Conservation (phyloP, 2,329 filamentous ascomycete genomes). For the Chalara sp. region DNA sequence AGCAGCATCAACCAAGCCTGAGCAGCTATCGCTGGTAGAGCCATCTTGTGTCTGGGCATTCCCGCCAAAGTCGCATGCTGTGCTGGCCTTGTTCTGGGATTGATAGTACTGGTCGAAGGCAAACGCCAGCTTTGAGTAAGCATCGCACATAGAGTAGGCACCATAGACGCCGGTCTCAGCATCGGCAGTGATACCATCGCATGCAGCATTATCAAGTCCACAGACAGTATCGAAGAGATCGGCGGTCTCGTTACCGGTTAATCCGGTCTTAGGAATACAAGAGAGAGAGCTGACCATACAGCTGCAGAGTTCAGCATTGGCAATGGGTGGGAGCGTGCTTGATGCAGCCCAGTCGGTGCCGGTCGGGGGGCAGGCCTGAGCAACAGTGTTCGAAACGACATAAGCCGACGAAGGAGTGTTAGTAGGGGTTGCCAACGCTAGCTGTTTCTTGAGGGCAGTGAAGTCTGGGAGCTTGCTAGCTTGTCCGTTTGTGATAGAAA, state of each 20-base stretch:
- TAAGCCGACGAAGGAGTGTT: slow-evolving; percentile 62
- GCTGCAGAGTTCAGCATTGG: slow-evolving; percentile 70
- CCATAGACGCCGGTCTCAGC: slow-evolving; percentile 64
- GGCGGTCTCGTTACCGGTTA: slow-evolving; percentile 53
- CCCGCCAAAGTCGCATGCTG: slow-evolving; percentile 67
- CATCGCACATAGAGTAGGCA: slow-evolving; percentile 70
- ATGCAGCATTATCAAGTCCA: slow-evolving; percentile 47
- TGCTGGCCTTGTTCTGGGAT: slow-evolving; percentile 42
- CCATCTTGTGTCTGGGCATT: slow-evolving; percentile 48
- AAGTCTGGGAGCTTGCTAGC: slow-evolving; percentile 71
- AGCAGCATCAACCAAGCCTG: slow-evolving; percentile 52
- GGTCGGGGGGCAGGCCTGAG: slow-evolving; percentile 63
- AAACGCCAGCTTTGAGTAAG: slow-evolving; percentile 64
- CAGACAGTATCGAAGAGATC: slow-evolving; percentile 72
- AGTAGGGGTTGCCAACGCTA: slow-evolving; percentile 60
- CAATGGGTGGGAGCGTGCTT: slow-evolving; percentile 69
- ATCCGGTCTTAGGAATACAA: slow-evolving; percentile 58
- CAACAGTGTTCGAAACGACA: slow-evolving; percentile 63
- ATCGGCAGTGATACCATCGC: slow-evolving; percentile 63
- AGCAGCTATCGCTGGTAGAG: slow-evolving; percentile 46
- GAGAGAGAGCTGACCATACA: slow-evolving; percentile 75
- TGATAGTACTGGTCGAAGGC: slow-evolving; percentile 69
- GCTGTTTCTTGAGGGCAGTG: slow-evolving; percentile 60
- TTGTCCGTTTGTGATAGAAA: slow-evolving; percentile 48
- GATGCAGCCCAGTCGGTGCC: slow-evolving; percentile 62